Conservation (phyloP, 768 basidiomycete genomes). For the Tylopilus rubrobrunneus region DNA sequence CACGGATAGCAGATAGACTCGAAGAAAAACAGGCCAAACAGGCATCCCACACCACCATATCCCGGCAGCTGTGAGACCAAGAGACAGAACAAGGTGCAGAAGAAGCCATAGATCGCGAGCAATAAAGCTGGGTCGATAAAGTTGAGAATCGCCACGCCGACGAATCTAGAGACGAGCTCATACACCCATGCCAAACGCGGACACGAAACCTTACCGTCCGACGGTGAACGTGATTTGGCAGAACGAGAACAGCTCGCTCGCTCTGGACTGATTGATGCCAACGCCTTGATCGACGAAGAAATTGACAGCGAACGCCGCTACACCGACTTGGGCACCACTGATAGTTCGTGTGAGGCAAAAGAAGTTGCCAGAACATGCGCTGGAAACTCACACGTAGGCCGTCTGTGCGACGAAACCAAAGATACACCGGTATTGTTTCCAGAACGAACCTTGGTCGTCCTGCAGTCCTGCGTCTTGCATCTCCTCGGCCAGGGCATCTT, state of each 20-base stretch:
- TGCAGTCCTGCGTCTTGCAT: conserved; percentile 40
- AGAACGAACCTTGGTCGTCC: conserved; percentile 51
- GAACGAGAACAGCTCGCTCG: conserved; percentile 66
- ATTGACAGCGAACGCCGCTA: conserved; percentile 67
- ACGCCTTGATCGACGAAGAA: conserved; percentile 62
- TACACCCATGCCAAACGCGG: neutral
- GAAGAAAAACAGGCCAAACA: conserved; percentile 69
- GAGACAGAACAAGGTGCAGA: conserved; percentile 51
- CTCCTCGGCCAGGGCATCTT: conserved; percentile 56
- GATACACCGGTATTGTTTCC: conserved; percentile 65
- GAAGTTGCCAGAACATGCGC: neutral
- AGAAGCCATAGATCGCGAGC: conserved; percentile 48
- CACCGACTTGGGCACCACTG: conserved; percentile 62
- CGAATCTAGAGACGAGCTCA: conserved; percentile 42
- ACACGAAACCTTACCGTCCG: conserved; percentile 40
- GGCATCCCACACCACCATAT: conserved; percentile 51
- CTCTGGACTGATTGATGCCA: conserved; percentile 46
- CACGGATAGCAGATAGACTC: conserved; percentile 74
- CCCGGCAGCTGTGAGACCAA: conserved; percentile 49
- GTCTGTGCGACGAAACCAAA: conserved; percentile 75
- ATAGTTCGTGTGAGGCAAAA: neutral
- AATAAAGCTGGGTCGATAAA: conserved; percentile 64
- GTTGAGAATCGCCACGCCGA: conserved; percentile 57
- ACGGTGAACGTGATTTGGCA: conserved; percentile 68
- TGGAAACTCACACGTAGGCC: conserved; percentile 48